These are phyloP conservation scores for Candida tallmaniae DNA, from an alignment of 805 yeast genomes.

Conservation along the genomic window DNA sequence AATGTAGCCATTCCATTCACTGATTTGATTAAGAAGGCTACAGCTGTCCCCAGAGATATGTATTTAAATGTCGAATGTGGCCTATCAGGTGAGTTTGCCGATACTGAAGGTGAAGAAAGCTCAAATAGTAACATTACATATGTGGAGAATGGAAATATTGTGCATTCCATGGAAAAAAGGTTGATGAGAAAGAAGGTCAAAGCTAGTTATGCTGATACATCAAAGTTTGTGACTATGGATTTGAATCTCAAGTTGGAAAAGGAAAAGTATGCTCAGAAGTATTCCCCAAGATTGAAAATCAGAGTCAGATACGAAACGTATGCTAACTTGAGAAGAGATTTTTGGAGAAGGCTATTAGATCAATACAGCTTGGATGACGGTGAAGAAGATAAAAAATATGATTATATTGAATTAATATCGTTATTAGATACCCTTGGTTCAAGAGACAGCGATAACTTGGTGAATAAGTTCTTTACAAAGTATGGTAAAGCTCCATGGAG, in stretches of 20 bases:
- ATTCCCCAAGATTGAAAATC: slow-evolving; percentile 52
- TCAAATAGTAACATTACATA: slow-evolving; percentile 10
- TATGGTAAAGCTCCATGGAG: slow-evolving; percentile 47
- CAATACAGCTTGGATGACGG: slow-evolving; percentile 45
- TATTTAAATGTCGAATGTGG: slow-evolving; percentile 6
- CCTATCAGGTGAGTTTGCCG: slow-evolving; percentile 9
- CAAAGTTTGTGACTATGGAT: slow-evolving; percentile 39
- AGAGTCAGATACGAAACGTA: slow-evolving; percentile 67
- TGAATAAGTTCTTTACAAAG: slow-evolving; percentile 47
- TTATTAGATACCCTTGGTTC: slow-evolving; percentile 64
- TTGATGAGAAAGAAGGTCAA: slow-evolving; percentile 14
- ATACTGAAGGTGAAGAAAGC: slow-evolving; percentile 3
- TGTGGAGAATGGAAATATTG: slow-evolving; percentile 26
- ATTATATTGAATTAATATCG: slow-evolving; percentile 56
- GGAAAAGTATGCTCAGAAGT: slow-evolving; percentile 29
- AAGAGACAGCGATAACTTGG: slow-evolving; percentile 47
- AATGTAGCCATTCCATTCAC: slow-evolving; percentile 51
- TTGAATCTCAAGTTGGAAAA: slow-evolving; percentile 29
- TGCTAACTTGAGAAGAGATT: slow-evolving; percentile 53
- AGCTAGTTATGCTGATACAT: slow-evolving; percentile 33
- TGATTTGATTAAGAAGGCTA: slow-evolving; percentile 40
- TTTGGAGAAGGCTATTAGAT: slow-evolving; percentile 64
- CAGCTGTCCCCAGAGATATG: slow-evolving; percentile 15
- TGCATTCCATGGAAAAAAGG: slow-evolving; percentile 18
- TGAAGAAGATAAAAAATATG: slow-evolving; percentile 31